phyloP scores from a whole-genome alignment of 75 land plant genomes.

The Picea glauca region DNA sequence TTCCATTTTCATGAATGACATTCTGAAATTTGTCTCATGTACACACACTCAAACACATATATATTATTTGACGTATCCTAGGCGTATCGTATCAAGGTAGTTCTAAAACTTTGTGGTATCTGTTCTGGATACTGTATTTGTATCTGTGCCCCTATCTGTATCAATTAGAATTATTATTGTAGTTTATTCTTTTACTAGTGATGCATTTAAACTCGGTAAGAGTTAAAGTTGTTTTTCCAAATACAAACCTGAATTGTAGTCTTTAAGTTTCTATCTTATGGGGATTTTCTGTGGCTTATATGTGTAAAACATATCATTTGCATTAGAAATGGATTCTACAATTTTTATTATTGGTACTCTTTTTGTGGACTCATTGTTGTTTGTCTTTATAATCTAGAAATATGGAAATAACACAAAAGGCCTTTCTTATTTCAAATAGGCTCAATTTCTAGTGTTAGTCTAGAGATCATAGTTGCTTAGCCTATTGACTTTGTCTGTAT shows the following conservation, averaged over 20 bases:
- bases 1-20: too few relatives aligned
- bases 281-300: not conserved
- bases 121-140: too few relatives aligned
- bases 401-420: not conserved
- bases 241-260: not conserved
- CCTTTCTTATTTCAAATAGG: not conserved
- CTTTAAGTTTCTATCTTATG: not conserved
- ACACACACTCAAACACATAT: too few relatives aligned
- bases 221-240: not conserved
- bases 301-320: too few relatives aligned
- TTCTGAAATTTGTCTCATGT: too few relatives aligned
- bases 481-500: slow-evolving; percentile 7
- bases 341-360: not conserved
- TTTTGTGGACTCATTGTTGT: not conserved
- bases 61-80: too few relatives aligned
- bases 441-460: not conserved
- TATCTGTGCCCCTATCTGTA: too few relatives aligned
- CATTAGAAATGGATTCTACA: not conserved
- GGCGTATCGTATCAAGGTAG: too few relatives aligned
- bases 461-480: not conserved
- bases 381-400: not conserved
- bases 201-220: not conserved
- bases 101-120: too few relatives aligned
- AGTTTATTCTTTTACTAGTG: too few relatives aligned
- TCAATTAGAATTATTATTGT: too few relatives aligned